Evolutionary conservation across 176 grass and related monocot genomes (phyloP).

Genomic region (Zoysia pacifica): DNA sequence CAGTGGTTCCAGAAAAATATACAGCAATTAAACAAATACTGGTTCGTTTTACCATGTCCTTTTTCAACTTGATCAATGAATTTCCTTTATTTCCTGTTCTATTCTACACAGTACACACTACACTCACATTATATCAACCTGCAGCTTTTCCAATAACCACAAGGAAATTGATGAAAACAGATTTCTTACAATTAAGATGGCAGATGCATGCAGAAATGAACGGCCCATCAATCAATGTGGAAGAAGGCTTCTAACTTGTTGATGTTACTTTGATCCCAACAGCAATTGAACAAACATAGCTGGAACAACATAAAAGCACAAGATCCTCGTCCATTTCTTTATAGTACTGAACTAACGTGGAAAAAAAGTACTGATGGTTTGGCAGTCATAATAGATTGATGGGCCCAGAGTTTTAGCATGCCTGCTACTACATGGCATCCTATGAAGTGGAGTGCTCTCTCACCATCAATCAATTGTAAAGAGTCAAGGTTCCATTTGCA

Average conservation of each 20-base stretch:
- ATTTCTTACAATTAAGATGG: constrained; percentile 20
- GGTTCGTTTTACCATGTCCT: constrained; percentile 10
- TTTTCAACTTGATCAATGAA: constrained; percentile 3
- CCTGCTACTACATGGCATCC: neutral
- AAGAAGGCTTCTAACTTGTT: neutral
- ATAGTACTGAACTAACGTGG: constrained; percentile 21
- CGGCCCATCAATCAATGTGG: constrained; percentile 23
- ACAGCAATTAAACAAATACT: neutral
- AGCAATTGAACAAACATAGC: neutral
- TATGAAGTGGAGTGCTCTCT: constrained; percentile 20
- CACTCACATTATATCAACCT: neutral
- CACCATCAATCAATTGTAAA: neutral
- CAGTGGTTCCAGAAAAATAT: neutral
- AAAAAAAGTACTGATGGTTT: neutral
- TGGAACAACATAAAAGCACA: constrained; percentile 16
- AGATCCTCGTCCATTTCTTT: neutral
- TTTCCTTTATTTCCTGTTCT: neutral
- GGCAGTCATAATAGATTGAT: neutral
- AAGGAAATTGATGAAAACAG: neutral
- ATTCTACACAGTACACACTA: neutral
- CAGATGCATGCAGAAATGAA: constrained; percentile 19
- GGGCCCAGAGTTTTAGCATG: neutral
- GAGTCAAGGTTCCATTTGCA: constrained; percentile 8
- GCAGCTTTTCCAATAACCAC: constrained; percentile 27
- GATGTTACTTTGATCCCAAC: neutral